These are phyloP conservation scores for Sarocladiaceae sp. DNA, from an alignment of 2,329 filamentous ascomycete species.

Conservation along the genomic window DNA sequence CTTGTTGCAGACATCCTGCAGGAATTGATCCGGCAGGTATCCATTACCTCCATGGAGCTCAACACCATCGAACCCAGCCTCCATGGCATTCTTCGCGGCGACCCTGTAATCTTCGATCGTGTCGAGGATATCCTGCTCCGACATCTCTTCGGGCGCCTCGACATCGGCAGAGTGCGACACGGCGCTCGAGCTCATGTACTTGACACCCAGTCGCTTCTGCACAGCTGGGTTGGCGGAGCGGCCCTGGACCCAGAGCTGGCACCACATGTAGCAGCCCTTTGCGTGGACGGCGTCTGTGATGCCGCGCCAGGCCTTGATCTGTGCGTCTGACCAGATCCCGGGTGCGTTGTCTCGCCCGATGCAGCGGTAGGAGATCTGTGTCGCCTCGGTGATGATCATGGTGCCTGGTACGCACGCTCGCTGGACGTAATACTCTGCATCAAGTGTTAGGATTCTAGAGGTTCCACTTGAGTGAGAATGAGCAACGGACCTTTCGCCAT, in stretches of 20 bases:
- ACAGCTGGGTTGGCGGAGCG: conserved; percentile 30
- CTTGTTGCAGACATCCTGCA: conserved; percentile 41
- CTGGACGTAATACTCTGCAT: conserved; percentile 20
- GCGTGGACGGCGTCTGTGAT: conserved; percentile 56
- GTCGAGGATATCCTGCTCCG: conserved; percentile 54
- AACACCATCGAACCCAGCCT: conserved; percentile 63
- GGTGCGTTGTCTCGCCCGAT: conserved; percentile 38
- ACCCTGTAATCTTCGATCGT: conserved; percentile 53
- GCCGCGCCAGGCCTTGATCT: conserved; percentile 52
- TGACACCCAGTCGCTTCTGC: conserved; percentile 1
- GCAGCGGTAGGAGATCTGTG: conserved; percentile 41
- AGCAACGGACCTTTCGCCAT: conserved; percentile 14
- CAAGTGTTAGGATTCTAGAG: neutral
- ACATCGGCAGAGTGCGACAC: conserved; percentile 40
- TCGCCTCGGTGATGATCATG: conserved; percentile 53
- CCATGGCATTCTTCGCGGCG: conserved; percentile 45
- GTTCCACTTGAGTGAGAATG: neutral
- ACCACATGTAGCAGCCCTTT: conserved; percentile 52
- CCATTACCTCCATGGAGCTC: conserved; percentile 50
- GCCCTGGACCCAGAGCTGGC: conserved; percentile 57
- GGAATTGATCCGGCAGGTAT: conserved; percentile 55
- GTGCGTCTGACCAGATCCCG: conserved; percentile 49
- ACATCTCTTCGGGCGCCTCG: conserved; percentile 56
- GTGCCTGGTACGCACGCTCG: conserved; percentile 27
- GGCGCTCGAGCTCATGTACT: conserved; percentile 9